Evolutionary conservation across 352 stramenopile species (phyloP), one percentile per base, ranked within the genome.

Genomic region (Pythium scleroteichum): DNA sequence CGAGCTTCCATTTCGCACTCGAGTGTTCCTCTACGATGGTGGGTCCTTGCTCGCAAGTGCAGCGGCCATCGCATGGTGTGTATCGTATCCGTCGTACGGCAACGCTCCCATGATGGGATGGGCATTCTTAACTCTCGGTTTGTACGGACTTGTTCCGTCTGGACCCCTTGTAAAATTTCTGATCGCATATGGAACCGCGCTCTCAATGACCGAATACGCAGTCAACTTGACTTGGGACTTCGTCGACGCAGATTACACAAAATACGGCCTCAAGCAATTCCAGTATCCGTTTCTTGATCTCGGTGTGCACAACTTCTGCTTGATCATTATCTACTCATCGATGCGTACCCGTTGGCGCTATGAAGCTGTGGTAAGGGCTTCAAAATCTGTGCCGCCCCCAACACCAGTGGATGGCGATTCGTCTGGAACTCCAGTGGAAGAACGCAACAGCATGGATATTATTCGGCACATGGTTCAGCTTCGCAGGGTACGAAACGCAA

Each of bases 51-150:
- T 92, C 2, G 82, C 78, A 16, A 88, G 82, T 57, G 78, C 72
- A 39, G 82, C 75, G 17, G 78, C 80, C 1, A 90, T 90, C 40
- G 69, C 80, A 13, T 92, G 82, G 82, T 88, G 80, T 56, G 82
- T 92, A 0, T 92, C 82, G 33, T 95, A 95, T 46, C 86, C 86
- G 44, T 94, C 86, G 33, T 95, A 95, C 45, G 59, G 72, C 22
- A 91, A 76, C 19, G 66, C 84, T 5, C 72, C 76, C 10, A 76
- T 94, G 47, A 77, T 90, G 47, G 82, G 58, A 2, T 75, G 81
- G 59, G 84, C 78, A 4, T 87, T 91, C 41, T 58, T 92, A 42
- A 88, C 76, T 0, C 71, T 95, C 3, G 82, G 72, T 14, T 32
- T 87, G 29, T 93, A 92, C 53, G 86, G 82, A 0, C 16, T 93